phyloP scores from a whole-genome alignment of 1,139 yeast species.

The Scheffersomyces lignicola region DNA sequence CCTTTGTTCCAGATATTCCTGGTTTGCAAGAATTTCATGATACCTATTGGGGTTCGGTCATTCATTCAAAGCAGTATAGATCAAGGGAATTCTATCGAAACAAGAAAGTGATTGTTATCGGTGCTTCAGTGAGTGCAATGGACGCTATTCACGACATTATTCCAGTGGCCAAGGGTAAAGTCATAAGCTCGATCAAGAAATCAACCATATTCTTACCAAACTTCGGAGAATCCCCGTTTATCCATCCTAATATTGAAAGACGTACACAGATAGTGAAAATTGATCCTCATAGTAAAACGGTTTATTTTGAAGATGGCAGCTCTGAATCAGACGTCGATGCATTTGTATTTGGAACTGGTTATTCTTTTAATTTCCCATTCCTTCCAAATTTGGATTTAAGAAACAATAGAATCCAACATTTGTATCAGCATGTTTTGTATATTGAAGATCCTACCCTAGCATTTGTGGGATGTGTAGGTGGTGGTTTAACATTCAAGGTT shows the following conservation, averaged over 20 bases:
- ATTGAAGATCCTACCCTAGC: conserved; percentile 35
- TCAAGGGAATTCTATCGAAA: conserved; percentile 24
- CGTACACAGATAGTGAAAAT: conserved; percentile 31
- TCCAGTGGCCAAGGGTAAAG: conserved; percentile 27
- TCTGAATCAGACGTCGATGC: conserved; percentile 29
- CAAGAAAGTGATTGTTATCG: conserved; percentile 39
- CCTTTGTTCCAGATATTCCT: conserved; percentile 32
- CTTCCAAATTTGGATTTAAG: conserved; percentile 23
- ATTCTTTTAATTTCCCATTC: conserved; percentile 43
- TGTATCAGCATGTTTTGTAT: conserved; percentile 40
- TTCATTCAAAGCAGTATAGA: conserved; percentile 45
- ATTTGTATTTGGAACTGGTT: conserved; percentile 47
- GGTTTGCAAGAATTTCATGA: conserved; percentile 38
- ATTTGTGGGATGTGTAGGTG: conserved; percentile 43
- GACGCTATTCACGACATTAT: conserved; percentile 44
- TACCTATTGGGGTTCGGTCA: conserved; percentile 23
- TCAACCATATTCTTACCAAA: conserved; percentile 42
- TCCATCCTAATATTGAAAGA: conserved; percentile 29
- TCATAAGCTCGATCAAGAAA: conserved; percentile 39
- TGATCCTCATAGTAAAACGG: conserved; percentile 19
- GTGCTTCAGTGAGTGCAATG: conserved; percentile 45
- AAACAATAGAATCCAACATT: conserved; percentile 23
- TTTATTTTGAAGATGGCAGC: conserved; percentile 30
- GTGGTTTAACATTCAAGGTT: conserved; percentile 38
- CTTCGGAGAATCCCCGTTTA: conserved; percentile 38